Evolutionary conservation across 352 stramenopile species (phyloP), one percentile per base, ranked within the genome.

Genomic region (Globisporangium nodosum): DNA sequence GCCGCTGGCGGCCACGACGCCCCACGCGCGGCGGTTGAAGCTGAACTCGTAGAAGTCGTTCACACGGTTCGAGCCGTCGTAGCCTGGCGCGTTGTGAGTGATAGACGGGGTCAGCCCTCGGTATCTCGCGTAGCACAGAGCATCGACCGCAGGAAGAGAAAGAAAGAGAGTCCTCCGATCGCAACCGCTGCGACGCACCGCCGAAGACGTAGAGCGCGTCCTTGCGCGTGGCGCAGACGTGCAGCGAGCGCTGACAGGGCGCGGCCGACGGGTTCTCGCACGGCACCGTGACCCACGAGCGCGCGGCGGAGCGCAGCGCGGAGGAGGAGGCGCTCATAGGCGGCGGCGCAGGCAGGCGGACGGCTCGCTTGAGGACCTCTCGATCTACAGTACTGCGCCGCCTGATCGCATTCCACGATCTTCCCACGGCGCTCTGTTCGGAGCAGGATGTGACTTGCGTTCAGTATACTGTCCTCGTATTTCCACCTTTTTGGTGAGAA

Each of bases 31-130:
- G 60, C 79, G 81, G 56, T 78, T 87, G 58, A 97, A 96, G 67
- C 88, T 90, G 78, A 96, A 98, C 57, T 91, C 76, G 65, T 96
- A 96, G 64, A 97, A 97, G 71, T 98, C 93, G 69, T 98, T 97
- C 49, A 97, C 83, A 49, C 93, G 85, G 65, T 92, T 93, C 11
- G 76, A 88, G 2, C 93, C 93, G 65, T 97, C 93, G 72, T 98
- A 98, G 45, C 93, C 90, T 88, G 49, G 16, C 33, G 21, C 8
- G 21, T 46, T n/a, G 47, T 31, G n/a, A 35, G 37, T 43, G 12
- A 40, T 0, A 9, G 5, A 9, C 4, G 31, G 5, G 31, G 0
- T 35, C 8, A 35, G 31, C 31, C 0, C 31, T 35, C 31, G 31
- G 5, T 35, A 9, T 9, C 31, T 35, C 31, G 31, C 31, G 24